These are phyloP conservation scores for Spergularia azorica DNA, from an alignment of 179 eudicot species.

Conservation along the genomic window DNA sequence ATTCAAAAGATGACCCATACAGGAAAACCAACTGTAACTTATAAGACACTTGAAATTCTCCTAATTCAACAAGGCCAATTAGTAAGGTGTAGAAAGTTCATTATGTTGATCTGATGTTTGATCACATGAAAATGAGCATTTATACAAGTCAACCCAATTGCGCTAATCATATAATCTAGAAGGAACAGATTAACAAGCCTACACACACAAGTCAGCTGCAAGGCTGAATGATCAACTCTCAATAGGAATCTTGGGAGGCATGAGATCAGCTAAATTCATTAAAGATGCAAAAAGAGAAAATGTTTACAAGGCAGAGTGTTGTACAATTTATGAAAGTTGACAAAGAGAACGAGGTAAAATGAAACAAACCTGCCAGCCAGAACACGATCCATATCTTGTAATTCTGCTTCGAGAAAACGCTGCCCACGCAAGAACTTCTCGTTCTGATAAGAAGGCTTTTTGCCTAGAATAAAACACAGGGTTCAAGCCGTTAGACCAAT, in stretches of 20 bases:
- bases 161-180: too few relatives aligned
- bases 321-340: background rate
- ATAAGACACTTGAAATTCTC: conserved; percentile 29
- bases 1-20: conserved; percentile 33
- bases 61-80: conserved; percentile 46
- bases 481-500: background rate
- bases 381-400: conserved; percentile 85
- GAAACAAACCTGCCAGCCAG: conserved; percentile 70
- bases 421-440: conserved; percentile 90
- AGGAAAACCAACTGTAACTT: conserved; percentile 31
- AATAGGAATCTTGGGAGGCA: background rate
- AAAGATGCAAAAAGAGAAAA: too few relatives aligned
- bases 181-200: background rate
- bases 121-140: background rate
- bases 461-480: conserved; percentile 24
- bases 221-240: background rate
- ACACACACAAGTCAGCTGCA: background rate
- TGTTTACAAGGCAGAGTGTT: too few relatives aligned
- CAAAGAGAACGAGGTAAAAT: background rate
- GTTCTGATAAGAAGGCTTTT: conserved; percentile 71
- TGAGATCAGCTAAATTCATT: background rate
- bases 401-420: conserved; percentile 90
- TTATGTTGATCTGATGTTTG: background rate
- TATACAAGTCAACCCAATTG: background rate
- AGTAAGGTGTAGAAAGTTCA: conserved; percentile 9